phyloP scores from a whole-genome alignment of 106 monocot species.

The Dendrobium officinale region DNA sequence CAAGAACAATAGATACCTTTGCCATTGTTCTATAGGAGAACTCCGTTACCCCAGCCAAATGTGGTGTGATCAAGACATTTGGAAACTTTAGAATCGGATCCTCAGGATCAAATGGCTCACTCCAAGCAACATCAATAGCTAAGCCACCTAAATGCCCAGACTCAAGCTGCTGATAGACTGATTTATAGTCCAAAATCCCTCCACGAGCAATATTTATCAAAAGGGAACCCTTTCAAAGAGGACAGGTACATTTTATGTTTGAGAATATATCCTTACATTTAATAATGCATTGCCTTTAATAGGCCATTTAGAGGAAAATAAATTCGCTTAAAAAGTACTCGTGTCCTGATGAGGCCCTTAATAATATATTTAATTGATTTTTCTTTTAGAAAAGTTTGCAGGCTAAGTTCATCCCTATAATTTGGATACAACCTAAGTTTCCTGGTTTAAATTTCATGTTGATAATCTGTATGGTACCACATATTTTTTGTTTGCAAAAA shows the following conservation, averaged over 20 bases:
- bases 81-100: conserved; percentile 80
- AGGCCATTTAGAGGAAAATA: not conserved
- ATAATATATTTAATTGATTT: not conserved
- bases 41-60: conserved; percentile 83
- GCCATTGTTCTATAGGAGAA: conserved; percentile 85
- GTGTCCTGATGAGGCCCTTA: not conserved
- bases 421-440: not conserved
- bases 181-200: conserved; percentile 63
- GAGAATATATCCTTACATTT: not conserved
- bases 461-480: not conserved
- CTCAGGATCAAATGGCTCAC: conserved; percentile 83
- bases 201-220: conserved; percentile 86
- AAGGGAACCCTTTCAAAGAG: conserved; percentile 52
- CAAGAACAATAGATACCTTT: conserved; percentile 41
- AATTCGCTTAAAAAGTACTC: not conserved
- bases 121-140: conserved; percentile 94
- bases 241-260: not conserved
- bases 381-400: not conserved
- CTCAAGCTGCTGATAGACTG: conserved; percentile 55
- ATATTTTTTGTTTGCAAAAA: not conserved
- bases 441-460: not conserved
- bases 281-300: not conserved
- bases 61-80: conserved; percentile 90
- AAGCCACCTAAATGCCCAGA: conserved; percentile 84
- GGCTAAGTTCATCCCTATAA: not conserved